Evolutionary conservation across 345 rosid genomes (phyloP).

Genomic region (Populus euphratica): DNA sequence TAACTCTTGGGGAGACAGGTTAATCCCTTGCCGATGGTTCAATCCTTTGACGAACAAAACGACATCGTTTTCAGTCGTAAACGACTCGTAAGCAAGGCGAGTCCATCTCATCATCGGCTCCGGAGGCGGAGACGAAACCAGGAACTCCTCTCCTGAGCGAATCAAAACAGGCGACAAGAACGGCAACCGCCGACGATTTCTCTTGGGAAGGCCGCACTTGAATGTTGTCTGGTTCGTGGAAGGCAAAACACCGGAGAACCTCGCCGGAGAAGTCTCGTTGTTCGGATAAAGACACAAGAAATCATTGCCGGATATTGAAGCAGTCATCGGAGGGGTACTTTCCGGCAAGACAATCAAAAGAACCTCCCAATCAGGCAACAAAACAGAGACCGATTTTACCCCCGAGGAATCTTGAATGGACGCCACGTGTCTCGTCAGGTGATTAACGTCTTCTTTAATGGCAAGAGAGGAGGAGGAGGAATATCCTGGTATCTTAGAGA

Average conservation of each 20-base stretch:
- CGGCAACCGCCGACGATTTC: conserved; percentile 44
- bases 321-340: not conserved
- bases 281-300: conserved; percentile 57
- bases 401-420: conserved; percentile 16
- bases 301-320: not conserved
- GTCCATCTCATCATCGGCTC: conserved; percentile 47
- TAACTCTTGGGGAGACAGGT: conserved; percentile 41
- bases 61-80: conserved; percentile 67
- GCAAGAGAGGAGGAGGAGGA: conserved; percentile 3
- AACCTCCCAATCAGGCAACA: conserved; percentile 76
- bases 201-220: conserved; percentile 52
- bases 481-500: not conserved
- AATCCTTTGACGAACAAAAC: conserved; percentile 74
- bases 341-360: conserved; percentile 43
- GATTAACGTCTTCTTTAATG: conserved; percentile 6
- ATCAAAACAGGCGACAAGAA: conserved; percentile 51
- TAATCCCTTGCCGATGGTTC: conserved; percentile 53
- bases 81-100: conserved; percentile 61
- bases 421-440: conserved; percentile 3
- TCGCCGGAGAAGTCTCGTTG: conserved; percentile 48
- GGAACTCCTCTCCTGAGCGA: conserved; percentile 13
- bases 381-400: conserved; percentile 40
- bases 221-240: conserved; percentile 49
- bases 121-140: conserved; percentile 14
- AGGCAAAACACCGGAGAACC: conserved; percentile 43